Evolutionary conservation across 2,329 filamentous ascomycete species (phyloP).

Genomic region (Thielaviopsis punctulata): DNA sequence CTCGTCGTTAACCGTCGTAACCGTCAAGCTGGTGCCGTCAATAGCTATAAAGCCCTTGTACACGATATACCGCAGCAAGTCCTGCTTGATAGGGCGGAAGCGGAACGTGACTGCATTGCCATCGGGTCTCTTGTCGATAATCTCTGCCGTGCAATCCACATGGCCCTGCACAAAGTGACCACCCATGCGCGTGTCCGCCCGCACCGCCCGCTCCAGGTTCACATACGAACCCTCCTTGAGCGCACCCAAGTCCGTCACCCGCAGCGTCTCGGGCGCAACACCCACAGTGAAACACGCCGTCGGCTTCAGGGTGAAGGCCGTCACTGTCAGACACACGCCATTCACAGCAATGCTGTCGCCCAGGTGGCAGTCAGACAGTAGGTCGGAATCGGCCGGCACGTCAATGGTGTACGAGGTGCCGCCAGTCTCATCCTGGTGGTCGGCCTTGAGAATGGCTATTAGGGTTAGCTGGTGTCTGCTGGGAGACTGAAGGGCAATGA

Average conservation of each 20-base stretch:
- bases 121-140: constrained; percentile 57
- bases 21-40: constrained; percentile 84
- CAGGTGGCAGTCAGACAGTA: constrained; percentile 67
- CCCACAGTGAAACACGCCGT: constrained; percentile 64
- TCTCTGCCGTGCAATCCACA: constrained; percentile 74
- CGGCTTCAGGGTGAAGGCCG: constrained; percentile 25
- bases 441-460: constrained; percentile 65
- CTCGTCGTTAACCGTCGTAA: constrained; percentile 68
- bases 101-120: constrained; percentile 83
- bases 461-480: not conserved
- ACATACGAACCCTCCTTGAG: constrained; percentile 50
- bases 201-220: constrained; percentile 88
- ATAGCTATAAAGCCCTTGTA: constrained; percentile 93
- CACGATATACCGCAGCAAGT: constrained; percentile 71
- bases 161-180: constrained; percentile 97
- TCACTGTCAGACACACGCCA: constrained; percentile 89
- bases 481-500: constrained; percentile 12
- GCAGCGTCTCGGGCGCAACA: constrained; percentile 86
- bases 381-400: constrained; percentile 45
- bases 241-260: constrained; percentile 80
- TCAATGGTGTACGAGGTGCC: constrained; percentile 83
- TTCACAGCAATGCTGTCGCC: constrained; percentile 94
- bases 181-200: constrained; percentile 84
- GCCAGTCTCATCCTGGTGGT: constrained; percentile 63
- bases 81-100: constrained; percentile 51